Base-by-base conservation (phyloP, 257 asterid genomes). In the Haberlea rhodopensis region DNA sequence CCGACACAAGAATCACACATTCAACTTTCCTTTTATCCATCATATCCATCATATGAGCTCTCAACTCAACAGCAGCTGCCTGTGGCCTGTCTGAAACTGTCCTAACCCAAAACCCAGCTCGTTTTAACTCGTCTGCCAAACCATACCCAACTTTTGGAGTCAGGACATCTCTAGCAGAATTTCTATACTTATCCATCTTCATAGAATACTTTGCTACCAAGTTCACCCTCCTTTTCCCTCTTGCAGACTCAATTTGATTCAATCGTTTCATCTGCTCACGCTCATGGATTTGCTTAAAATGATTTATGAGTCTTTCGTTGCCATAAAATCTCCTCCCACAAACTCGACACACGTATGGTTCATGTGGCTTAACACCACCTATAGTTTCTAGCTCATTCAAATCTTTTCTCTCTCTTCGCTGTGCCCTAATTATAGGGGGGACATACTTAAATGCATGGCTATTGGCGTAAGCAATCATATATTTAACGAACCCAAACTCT, bases 161-260 rank as follows among this genome's bases (percentile, higher is more conserved):
- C 85, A 85, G 74, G 57, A 92, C 63, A 59, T 87, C 86, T 71
- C 81, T 77, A 62, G 87, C 94, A 24, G 95, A 96, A 61, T 78
- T 76, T 74, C 68, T 89, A 69, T 82, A 92, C 78, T 90, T 92
- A 16, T 89, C 91, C 96, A 92, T 87, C 88, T 94, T 94, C 77
- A 81, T 78, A 0, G 96, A 68, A 59, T 82, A 82, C 79, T 65
- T 85, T 0, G 73, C 95, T 69, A 88, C 91, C 90, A 94, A 68
- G 59, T 77, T 81, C 67, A 81, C 79, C 83, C 99, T 84, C 74
- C 81, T 78, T 64, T 71, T 85, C 64, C 99, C 99, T 48, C 88
- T 73, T 0, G 97, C 85, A 27, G 94, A 85, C 73, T 90, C 96
- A 2, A 92, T 87, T 87, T 80, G 84, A 72, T 80, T 87, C 82